These are phyloP conservation scores for Solanum bulbocastanum DNA, from an alignment of 257 asterid genomes.

Conservation along the genomic window DNA sequence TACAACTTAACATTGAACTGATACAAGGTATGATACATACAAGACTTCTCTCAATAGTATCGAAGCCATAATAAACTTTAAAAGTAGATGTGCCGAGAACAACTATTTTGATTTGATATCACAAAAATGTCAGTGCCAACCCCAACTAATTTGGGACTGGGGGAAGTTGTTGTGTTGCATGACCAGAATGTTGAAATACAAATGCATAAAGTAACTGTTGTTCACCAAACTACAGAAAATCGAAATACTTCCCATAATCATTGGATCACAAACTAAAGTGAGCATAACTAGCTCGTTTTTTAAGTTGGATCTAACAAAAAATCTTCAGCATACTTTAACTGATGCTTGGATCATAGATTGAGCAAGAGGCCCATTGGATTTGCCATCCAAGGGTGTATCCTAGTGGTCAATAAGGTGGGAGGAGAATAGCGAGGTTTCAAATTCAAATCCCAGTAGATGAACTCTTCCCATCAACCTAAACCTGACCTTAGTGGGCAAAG, in stretches of 20 bases:
- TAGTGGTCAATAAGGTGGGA: not conserved
- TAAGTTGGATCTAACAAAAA: not conserved
- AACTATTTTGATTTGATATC: not conserved
- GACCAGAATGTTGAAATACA: not conserved
- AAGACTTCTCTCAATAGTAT: not conserved
- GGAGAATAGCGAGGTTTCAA: not conserved
- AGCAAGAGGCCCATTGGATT: not conserved
- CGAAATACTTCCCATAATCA: not conserved
- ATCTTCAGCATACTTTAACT: not conserved
- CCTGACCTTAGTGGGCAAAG: not conserved
- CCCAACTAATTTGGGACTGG: not conserved
- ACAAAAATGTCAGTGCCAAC: not conserved
- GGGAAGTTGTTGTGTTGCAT: not conserved
- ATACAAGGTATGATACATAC: not conserved
- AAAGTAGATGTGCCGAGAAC: not conserved
- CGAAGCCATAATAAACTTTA: not conserved
- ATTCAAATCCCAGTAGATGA: not conserved
- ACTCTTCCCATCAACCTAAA: not conserved
- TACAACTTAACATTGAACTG: not conserved
- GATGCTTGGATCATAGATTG: not conserved
- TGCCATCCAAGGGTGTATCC: not conserved
- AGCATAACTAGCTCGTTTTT: not conserved
- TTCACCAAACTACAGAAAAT: not conserved
- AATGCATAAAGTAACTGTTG: not conserved
- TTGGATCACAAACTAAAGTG: not conserved